phyloP scores from a whole-genome alignment of 1,284 basidiomycete species.

The Agroathelia rolfsii region DNA sequence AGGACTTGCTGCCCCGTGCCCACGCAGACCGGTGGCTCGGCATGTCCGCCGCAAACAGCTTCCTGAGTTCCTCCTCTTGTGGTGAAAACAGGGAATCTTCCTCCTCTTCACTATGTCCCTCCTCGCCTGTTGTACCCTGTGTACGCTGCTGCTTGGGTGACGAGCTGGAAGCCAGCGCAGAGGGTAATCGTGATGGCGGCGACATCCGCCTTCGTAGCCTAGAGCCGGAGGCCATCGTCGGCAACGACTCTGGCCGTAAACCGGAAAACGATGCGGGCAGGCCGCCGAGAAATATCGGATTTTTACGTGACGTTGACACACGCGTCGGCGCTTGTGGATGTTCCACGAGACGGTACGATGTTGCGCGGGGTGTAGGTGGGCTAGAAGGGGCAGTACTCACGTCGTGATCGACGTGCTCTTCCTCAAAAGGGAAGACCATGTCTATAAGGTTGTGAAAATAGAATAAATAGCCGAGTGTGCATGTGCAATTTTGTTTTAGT shows the following conservation, averaged over 20 bases:
- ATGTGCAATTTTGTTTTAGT: conserved; percentile 4
- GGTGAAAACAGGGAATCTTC: conserved; percentile 27
- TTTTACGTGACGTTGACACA: conserved; percentile 16
- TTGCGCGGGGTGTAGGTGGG: conserved; percentile 24
- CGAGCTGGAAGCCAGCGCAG: conserved; percentile 4
- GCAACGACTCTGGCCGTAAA: conserved; percentile 60
- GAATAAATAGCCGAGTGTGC: conserved; percentile 8
- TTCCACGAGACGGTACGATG: too few species aligned
- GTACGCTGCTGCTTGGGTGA: background rate
- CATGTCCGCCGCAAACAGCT: conserved; percentile 53
- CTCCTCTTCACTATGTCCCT: conserved; percentile 13
- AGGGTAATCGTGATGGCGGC: conserved; percentile 17
- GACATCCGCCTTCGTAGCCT: conserved; percentile 11
- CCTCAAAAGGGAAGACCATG: conserved; percentile 60
- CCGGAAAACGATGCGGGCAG: conserved; percentile 47
- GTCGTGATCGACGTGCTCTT: conserved; percentile 27
- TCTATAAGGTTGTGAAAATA: conserved; percentile 27
- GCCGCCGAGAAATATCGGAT: too few species aligned
- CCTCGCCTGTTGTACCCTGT: conserved; percentile 9
- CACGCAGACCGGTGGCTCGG: conserved; percentile 65
- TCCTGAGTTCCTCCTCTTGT: conserved; percentile 45
- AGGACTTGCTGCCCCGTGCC: conserved; percentile 52
- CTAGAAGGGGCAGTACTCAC: conserved; percentile 34
- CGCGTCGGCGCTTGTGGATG: conserved; percentile 21
- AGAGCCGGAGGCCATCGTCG: conserved; percentile 19